A percentile compares a stretch with the other conserved stretches of the same genome.
These are phyloP conservation scores for Didymella arachidicola DNA, from an alignment of 2,329 filamentous ascomycete species.

Conservation along the genomic window DNA sequence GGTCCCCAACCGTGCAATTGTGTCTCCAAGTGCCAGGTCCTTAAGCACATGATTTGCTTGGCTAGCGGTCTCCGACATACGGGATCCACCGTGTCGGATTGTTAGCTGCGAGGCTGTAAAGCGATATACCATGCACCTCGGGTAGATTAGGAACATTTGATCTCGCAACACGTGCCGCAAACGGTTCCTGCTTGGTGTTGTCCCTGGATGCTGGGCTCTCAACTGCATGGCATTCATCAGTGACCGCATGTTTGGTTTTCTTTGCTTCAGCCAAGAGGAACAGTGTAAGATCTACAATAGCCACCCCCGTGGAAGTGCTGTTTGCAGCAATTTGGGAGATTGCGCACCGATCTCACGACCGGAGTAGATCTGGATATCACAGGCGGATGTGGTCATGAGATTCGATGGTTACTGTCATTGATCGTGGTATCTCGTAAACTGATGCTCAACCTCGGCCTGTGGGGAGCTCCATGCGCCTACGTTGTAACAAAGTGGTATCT, in stretches of 20 bases:
- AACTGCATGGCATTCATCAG: constrained; percentile 9
- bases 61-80: neutral
- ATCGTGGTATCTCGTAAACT: constrained; percentile 31
- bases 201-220: constrained; percentile 6
- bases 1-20: constrained; percentile 4
- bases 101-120: constrained; percentile 7
- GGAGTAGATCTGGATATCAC: neutral
- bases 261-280: constrained; percentile 14
- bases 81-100: neutral
- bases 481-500: constrained; percentile 12
- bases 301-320: neutral
- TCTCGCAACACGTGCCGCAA: constrained; percentile 6
- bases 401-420: constrained; percentile 8
- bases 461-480: constrained; percentile 46
- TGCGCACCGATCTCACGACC: neutral
- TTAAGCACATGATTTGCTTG: constrained; percentile 7
- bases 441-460: constrained; percentile 38
- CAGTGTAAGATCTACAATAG: constrained; percentile 1
- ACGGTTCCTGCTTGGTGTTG: constrained; percentile 8
- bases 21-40: neutral
- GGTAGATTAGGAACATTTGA: neutral
- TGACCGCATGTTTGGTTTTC: constrained; percentile 5
- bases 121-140: constrained; percentile 9
- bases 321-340: constrained; percentile 3
- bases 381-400: neutral